phyloP scores from a whole-genome alignment of 139 green algal species.

The Chlorella ohadii region DNA sequence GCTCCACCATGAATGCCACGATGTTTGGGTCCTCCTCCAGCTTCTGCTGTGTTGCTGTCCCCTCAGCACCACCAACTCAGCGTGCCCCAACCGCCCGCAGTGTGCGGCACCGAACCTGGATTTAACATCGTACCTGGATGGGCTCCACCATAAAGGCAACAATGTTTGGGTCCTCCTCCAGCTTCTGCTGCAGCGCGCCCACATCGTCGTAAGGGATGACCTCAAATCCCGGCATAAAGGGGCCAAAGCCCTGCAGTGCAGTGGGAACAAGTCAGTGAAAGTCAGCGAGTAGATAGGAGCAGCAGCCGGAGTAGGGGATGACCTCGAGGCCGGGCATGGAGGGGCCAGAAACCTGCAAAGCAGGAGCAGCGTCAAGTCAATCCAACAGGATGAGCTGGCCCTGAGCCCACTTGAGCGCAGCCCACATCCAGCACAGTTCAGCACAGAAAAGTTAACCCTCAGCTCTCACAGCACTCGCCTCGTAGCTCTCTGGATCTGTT shows the following conservation, averaged over 20 bases:
- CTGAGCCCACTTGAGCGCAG: too few relatives aligned
- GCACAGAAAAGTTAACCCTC: too few relatives aligned
- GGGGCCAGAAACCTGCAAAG: neutral
- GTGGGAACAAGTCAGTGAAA: neutral
- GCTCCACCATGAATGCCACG: constrained; percentile 98
- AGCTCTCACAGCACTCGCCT: too few relatives aligned
- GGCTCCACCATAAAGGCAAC: constrained; percentile 99
- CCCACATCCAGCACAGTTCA: too few relatives aligned
- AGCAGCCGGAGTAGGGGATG: neutral
- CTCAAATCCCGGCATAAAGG: constrained; percentile 96
- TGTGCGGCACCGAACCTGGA: too few relatives aligned
- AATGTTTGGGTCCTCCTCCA: constrained; percentile 86
- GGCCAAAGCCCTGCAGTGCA: constrained; percentile 75
- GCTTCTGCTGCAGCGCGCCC: constrained; percentile 69
- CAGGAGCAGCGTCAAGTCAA: neutral
- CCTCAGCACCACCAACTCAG: too few relatives aligned
- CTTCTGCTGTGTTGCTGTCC: constrained; percentile 8
- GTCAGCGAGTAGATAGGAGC: neutral
- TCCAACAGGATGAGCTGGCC: too few relatives aligned
- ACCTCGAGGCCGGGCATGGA: neutral
- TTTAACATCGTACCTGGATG: constrained; percentile 79
- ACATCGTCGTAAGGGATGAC: constrained; percentile 97
- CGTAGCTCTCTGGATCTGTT: too few relatives aligned
- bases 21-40: constrained; percentile 85
- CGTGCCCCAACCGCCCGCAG: too few relatives aligned